Evolutionary conservation across 495 filamentous ascomycete genomes (phyloP), one percentile per base, ranked within the genome.

Genomic region (Penicillium subrubescens): DNA sequence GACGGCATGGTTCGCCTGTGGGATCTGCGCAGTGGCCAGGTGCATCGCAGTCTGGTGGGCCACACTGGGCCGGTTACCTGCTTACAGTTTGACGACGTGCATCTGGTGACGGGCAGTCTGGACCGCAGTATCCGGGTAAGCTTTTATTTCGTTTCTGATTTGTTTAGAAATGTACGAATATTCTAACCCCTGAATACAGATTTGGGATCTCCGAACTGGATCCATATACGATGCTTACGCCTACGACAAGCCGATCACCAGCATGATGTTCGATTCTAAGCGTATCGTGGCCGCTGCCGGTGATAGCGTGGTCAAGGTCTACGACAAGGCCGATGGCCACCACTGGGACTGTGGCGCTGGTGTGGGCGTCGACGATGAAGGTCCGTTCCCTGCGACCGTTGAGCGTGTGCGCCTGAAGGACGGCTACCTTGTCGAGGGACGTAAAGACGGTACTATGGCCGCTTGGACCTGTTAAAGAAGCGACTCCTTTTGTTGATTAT

Each of bases 261-360:
- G 90, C 81, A 98, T 98, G 95, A 95, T 95, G 89, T 99, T 99
- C 71, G 95, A 99, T 75, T 82, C 84, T 14, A 88, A 94, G 31
- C 88, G 95, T 46, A 99, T 99, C 64, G 93, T 94, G 8, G 87
- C 92, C 50, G 94, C 95, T 4, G 93, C 92, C 0, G 91, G 93
- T 52, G 94, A 98, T 75, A 89, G 89, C 68, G 92, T 97, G 31
- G 92, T 93, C 64, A 99, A 99, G 78, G 89, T 98, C 53, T 98
- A 98, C 76, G 95, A 99, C 78, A 98, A 98, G 84, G 89, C 90
- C 5, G 95, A 99, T 69, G 93, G 92, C 12, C 80, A 91, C 62
- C 96, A 97, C 74, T 98, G 95, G 95, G 94, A 98, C 74, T 99
- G 95, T 75, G 95, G 95, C 21, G 88, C 92, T 0, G 93, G 92